Evolutionary conservation across 768 basidiomycete species (phyloP).

Genomic region (Heimioporus sp.): DNA sequence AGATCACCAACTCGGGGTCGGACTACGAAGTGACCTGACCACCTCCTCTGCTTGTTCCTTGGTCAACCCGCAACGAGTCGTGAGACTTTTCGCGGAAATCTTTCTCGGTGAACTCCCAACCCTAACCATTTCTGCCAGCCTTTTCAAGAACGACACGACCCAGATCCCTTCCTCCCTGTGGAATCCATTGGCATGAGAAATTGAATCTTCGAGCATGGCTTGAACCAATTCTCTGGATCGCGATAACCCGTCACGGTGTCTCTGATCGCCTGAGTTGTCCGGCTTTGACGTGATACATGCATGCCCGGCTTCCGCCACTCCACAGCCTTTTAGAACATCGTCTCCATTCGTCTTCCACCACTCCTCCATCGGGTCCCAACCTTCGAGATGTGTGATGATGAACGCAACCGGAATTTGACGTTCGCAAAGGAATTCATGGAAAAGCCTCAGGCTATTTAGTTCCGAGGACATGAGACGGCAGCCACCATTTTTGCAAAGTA

Average conservation of each 20-base stretch:
- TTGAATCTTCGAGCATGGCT: conserved; percentile 21
- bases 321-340: conserved; percentile 6
- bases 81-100: conserved; percentile 9
- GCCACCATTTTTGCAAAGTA: conserved; percentile 36
- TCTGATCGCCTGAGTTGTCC: not conserved
- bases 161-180: conserved; percentile 14
- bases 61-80: conserved; percentile 14
- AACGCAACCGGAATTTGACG: conserved; percentile 36
- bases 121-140: conserved; percentile 14
- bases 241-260: conserved; percentile 1
- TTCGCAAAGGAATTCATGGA: conserved; percentile 38
- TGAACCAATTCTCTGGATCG: conserved; percentile 15
- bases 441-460: conserved; percentile 33
- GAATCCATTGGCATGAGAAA: conserved; percentile 14
- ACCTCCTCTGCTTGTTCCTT: conserved; percentile 21
- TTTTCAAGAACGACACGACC: conserved; percentile 25
- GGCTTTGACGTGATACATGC: conserved; percentile 28
- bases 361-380: conserved; percentile 22
- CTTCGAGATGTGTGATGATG: conserved; percentile 40
- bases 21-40: too few species aligned
- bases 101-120: conserved; percentile 5
- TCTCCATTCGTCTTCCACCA: conserved; percentile 30
- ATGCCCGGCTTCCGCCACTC: conserved; percentile 18
- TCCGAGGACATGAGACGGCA: conserved; percentile 30
- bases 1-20: too few species aligned